Base-by-base conservation (phyloP, 2,329 filamentous ascomycete genomes). In the Neofusicoccum sp. region DNA sequence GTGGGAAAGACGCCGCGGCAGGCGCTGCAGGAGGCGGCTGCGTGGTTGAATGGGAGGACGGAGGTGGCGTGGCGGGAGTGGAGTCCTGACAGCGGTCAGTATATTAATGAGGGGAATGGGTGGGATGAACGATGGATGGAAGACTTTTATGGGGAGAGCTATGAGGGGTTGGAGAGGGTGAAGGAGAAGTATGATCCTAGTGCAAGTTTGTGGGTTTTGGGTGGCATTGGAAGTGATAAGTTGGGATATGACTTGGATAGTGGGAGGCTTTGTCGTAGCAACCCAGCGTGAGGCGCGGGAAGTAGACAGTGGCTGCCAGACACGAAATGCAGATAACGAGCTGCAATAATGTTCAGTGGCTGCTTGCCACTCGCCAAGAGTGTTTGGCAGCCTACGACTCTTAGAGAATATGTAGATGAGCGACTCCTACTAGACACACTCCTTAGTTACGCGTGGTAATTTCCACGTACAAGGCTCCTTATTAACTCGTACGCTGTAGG, bases 191-290 rank as follows among this genome's bases (percentile, higher is more conserved):
- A 61, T 26, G 62, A 66, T 59, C 62, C 61, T 3, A 57, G 43
- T 7, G 63, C 61, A 9, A 68, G 64, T 16, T 60, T 69, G 49
- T 69, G 60, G 31, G 66, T 68, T 11, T 20, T 66, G 28, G 48
- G 63, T 5, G 64, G 67, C 4, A 64, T 69, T 6, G 68, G 65
- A 3, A 68, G 62, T 43, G 65, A 70, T 45, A 31, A 16, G 11
- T 70, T 65, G 65, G 54, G 64, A 16, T 70, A 70, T 43, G 60
- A 68, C 53, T 53, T 69, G 40, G 62, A 67, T 30, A 65, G 54
- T 45, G 67, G 66, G 5, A 64, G 58, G 54, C 60, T 68, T 24
- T 70, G 66, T 20, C 20, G 20, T 20, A 20, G 20, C 20, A 20
- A 20, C 20, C 20, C 20, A 20, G 20, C 20, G 20, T 20, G 20